These are phyloP conservation scores for Trichoderma gamsii DNA, from an alignment of 495 filamentous ascomycete genomes.

Conservation along the genomic window DNA sequence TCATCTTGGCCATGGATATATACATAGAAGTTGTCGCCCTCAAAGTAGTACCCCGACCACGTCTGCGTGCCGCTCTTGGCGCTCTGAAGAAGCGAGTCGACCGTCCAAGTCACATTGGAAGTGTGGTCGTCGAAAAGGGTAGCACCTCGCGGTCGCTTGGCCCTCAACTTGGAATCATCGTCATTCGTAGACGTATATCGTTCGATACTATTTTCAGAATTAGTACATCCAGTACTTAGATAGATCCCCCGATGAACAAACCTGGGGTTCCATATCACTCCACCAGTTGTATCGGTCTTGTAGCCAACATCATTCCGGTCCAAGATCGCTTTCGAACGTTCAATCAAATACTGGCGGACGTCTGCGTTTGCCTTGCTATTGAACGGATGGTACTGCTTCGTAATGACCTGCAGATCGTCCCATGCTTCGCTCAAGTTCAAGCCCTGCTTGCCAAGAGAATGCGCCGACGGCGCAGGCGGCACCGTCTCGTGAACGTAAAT, in stretches of 20 bases:
- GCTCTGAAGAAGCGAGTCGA: conserved; percentile 22
- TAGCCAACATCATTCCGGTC: conserved; percentile 45
- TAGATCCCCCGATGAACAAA: conserved; percentile 18
- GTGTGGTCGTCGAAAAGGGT: conserved; percentile 65
- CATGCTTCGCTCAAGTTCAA: conserved; percentile 80
- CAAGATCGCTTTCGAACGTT: conserved; percentile 62
- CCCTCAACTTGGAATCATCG: conserved; percentile 19
- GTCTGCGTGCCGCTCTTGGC: neutral
- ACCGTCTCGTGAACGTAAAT: conserved; percentile 69
- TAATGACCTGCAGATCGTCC: conserved; percentile 71
- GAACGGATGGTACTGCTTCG: conserved; percentile 76
- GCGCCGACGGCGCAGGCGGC: conserved; percentile 58
- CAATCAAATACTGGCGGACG: conserved; percentile 69
- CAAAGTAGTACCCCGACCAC: conserved; percentile 65
- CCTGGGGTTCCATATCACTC: conserved; percentile 11
- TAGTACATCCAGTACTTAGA: neutral
- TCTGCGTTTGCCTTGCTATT: conserved; percentile 80
- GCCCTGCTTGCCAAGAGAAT: conserved; percentile 45
- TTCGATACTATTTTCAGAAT: neutral
- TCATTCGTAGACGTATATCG: neutral
- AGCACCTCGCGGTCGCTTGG: neutral
- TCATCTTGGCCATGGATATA: conserved; percentile 82
- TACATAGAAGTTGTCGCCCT: conserved; percentile 87
- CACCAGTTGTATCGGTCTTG: neutral
- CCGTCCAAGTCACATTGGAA: conserved; percentile 64